Evolutionary conservation across 495 filamentous ascomycete genomes (phyloP).

Genomic region (Niebla homalea): DNA sequence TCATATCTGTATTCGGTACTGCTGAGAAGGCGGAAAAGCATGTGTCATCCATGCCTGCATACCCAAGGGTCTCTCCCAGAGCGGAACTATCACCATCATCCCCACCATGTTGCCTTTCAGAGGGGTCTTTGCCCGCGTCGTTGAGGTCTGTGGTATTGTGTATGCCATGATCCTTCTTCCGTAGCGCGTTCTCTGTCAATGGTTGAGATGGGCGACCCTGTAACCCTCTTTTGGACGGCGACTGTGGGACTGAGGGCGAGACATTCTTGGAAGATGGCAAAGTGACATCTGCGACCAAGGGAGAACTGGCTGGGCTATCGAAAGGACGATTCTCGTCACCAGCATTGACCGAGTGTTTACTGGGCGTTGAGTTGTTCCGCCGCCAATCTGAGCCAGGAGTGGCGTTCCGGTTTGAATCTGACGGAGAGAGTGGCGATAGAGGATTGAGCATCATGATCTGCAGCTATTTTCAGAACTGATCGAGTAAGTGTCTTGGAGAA

Average conservation of each 20-base stretch:
- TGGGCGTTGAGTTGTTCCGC: background rate
- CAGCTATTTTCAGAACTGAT: no score
- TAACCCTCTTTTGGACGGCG: constrained; percentile 3
- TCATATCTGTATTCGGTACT: constrained; percentile 63
- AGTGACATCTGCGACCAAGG: constrained; percentile 19
- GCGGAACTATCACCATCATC: constrained; percentile 10
- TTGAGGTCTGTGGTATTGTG: constrained; percentile 18
- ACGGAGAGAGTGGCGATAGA: constrained; percentile 32
- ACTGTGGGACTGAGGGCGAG: background rate
- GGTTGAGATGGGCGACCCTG: background rate
- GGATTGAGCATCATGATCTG: constrained; percentile 28
- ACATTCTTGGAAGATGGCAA: constrained; percentile 1
- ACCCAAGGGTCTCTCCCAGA: constrained; percentile 8
- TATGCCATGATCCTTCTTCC: constrained; percentile 25
- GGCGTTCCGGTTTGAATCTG: constrained; percentile 26
- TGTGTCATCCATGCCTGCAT: constrained; percentile 52
- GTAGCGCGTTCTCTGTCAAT: constrained; percentile 18
- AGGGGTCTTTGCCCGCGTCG: constrained; percentile 11
- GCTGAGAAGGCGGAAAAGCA: constrained; percentile 79
- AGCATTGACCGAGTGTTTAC: background rate
- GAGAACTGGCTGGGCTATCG: constrained; percentile 15
- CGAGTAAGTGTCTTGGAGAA: no score
- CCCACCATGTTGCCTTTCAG: constrained; percentile 17
- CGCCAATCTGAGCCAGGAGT: constrained; percentile 2
- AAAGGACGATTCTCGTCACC: constrained; percentile 12